These are phyloP conservation scores for Phytopythium mirpurense DNA, from an alignment of 352 stramenopile genomes.

Conservation along the genomic window DNA sequence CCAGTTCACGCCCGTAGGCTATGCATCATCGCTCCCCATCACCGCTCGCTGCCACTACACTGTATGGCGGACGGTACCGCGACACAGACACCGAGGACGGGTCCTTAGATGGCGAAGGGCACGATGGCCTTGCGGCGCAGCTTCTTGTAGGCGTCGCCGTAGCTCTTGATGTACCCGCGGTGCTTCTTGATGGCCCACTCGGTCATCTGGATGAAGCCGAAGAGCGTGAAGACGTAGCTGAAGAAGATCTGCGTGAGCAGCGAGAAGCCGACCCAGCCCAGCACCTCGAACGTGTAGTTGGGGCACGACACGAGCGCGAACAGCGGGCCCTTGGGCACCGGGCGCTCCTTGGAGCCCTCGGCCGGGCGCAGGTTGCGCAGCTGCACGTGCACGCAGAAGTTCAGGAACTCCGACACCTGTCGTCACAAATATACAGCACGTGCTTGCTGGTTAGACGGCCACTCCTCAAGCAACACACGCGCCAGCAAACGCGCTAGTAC, in stretches of 20 bases:
- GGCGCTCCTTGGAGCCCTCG: slow-evolving; percentile 69
- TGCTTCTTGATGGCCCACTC: slow-evolving; percentile 90
- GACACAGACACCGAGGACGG: background rate
- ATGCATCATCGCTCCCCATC: too few species aligned
- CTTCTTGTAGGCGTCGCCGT: slow-evolving; percentile 87
- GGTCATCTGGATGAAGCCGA: slow-evolving; percentile 86
- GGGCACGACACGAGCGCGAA: slow-evolving; percentile 87
- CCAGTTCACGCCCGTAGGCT: too few species aligned
- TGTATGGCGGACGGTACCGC: too few species aligned
- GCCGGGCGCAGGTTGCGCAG: slow-evolving; percentile 71
- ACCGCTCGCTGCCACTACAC: too few species aligned
- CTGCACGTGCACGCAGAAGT: slow-evolving; percentile 83
- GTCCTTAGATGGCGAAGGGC: slow-evolving; percentile 71
- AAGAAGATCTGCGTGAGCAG: slow-evolving; percentile 81
- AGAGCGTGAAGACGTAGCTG: slow-evolving; percentile 81
- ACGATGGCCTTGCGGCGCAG: slow-evolving; percentile 81
- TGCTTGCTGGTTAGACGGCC: too few species aligned
- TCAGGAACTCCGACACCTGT: slow-evolving; percentile 70
- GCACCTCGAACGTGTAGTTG: slow-evolving; percentile 90
- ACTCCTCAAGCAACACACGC: too few species aligned
- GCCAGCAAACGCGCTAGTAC: too few species aligned
- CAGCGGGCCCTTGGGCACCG: slow-evolving; percentile 62
- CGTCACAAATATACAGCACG: background rate
- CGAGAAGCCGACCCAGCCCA: slow-evolving; percentile 87
- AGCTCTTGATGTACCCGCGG: slow-evolving; percentile 80